Conservation (phyloP, 108 stramenopile genomes). For the Ochromonas danica region DNA sequence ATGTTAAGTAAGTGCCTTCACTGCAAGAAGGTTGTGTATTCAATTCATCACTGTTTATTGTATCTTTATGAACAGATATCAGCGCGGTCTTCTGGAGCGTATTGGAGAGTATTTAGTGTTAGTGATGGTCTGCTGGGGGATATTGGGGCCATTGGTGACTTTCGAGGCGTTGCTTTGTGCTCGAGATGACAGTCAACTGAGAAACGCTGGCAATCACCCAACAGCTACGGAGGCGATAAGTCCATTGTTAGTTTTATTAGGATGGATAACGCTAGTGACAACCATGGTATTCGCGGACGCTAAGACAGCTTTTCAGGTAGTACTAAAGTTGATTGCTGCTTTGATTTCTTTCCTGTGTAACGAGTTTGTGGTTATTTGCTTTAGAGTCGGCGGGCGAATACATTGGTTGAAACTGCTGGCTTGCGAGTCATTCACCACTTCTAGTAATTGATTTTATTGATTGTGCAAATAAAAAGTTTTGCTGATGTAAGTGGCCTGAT, state of each 20-base stretch:
- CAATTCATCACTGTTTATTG: too few species aligned
- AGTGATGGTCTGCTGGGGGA: background rate
- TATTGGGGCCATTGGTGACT: background rate
- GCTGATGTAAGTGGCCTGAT: too few species aligned
- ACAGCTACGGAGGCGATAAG: background rate
- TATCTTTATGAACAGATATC: background rate
- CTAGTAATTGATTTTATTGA: too few species aligned
- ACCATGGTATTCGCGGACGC: background rate
- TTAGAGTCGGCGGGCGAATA: too few species aligned
- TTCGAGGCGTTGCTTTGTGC: background rate
- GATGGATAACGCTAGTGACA: background rate
- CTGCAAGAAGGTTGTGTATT: too few species aligned
- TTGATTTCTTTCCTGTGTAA: too few species aligned
- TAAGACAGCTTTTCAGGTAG: background rate
- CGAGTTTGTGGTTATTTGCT: too few species aligned
- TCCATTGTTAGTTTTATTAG: background rate
- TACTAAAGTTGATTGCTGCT: too few species aligned
- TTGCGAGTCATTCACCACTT: too few species aligned
- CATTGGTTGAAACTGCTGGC: too few species aligned
- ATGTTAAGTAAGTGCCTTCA: too few species aligned
- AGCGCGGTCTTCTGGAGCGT: background rate
- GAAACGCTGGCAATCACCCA: background rate
- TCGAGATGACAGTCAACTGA: background rate
- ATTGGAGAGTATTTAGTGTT: background rate
- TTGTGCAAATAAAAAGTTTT: too few species aligned